phyloP scores from a whole-genome alignment of 208 protist species.

The Crithidia expoeki region DNA sequence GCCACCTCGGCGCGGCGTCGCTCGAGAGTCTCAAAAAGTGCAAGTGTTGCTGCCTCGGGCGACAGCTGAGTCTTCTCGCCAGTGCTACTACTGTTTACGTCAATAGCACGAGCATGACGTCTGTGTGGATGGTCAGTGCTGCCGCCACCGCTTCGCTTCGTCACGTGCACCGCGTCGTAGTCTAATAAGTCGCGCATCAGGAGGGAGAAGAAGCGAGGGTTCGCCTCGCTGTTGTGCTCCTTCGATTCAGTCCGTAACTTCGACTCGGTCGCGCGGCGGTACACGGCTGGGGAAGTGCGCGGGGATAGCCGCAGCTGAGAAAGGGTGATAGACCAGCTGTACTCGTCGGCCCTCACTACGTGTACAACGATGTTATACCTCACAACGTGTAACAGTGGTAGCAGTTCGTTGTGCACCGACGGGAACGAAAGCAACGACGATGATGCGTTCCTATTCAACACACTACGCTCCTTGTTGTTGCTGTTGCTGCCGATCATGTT shows the following conservation, averaged over 20 bases:
- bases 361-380: constrained; percentile 67
- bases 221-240: constrained; percentile 15
- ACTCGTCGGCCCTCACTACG: constrained; percentile 54
- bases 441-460: too few species aligned
- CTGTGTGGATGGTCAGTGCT: neutral
- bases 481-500: too few species aligned
- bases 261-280: neutral
- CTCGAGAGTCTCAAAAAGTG: neutral
- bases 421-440: too few species aligned
- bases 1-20: constrained; percentile 15
- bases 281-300: neutral
- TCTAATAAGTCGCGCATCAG: constrained; percentile 45
- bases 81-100: neutral
- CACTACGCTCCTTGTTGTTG: too few species aligned
- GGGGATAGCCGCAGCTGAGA: constrained; percentile 57
- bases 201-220: constrained; percentile 54
- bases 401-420: constrained; percentile 27
- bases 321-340: constrained; percentile 66
- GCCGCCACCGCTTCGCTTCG: neutral
- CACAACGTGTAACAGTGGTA: constrained; percentile 50
- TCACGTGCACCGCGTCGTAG: constrained; percentile 24
- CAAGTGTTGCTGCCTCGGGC: neutral
- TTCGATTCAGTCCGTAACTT: neutral
- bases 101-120: neutral
- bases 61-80: neutral